Evolutionary conservation across 2,329 filamentous ascomycete genomes (phyloP).

Genomic region (Colletotrichum endophyticum): DNA sequence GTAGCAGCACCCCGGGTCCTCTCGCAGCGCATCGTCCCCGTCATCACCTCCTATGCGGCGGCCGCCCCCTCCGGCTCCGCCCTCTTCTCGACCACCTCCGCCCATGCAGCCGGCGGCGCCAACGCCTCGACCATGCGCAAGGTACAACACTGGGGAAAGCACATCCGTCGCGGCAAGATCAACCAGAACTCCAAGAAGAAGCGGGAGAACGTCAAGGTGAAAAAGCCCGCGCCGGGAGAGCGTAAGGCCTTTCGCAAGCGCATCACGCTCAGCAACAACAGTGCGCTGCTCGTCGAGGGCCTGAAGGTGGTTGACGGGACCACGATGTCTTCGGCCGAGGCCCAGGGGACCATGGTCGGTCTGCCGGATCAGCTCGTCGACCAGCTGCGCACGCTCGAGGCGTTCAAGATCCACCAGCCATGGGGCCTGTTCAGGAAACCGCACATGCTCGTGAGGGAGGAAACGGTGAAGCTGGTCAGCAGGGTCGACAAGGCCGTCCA

Average conservation of each 20-base stretch:
- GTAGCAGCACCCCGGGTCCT: slow-evolving; percentile 20
- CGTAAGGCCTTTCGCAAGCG: slow-evolving; percentile 86
- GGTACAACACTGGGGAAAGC: slow-evolving; percentile 13
- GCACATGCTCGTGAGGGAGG: slow-evolving; percentile 76
- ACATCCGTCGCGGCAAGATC: slow-evolving; percentile 24
- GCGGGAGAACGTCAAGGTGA: slow-evolving; percentile 45
- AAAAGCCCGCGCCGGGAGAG: slow-evolving; percentile 75
- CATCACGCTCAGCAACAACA: slow-evolving; percentile 92
- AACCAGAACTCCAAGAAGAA: slow-evolving; percentile 49
- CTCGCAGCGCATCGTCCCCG: slow-evolving; percentile 36
- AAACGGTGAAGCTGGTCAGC: slow-evolving; percentile 75
- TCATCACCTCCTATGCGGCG: slow-evolving; percentile 27
- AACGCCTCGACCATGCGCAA: slow-evolving; percentile 8
- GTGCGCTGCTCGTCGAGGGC: slow-evolving; percentile 79
- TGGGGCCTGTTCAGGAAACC: slow-evolving; percentile 89
- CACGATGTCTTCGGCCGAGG: slow-evolving; percentile 58
- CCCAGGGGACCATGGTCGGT: slow-evolving; percentile 70
- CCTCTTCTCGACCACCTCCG: slow-evolving; percentile 45
- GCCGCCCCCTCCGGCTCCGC: slow-evolving; percentile 39
- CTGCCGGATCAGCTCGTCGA: slow-evolving; percentile 76
- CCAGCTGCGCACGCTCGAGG: slow-evolving; percentile 80
- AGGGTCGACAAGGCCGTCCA: slow-evolving; percentile 62
- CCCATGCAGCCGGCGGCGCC: slow-evolving; percentile 24
- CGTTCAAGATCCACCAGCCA: slow-evolving; percentile 88
- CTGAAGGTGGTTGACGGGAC: slow-evolving; percentile 65